phyloP scores from a whole-genome alignment of 495 filamentous ascomycete species.

The Neurospora tetraspora region DNA sequence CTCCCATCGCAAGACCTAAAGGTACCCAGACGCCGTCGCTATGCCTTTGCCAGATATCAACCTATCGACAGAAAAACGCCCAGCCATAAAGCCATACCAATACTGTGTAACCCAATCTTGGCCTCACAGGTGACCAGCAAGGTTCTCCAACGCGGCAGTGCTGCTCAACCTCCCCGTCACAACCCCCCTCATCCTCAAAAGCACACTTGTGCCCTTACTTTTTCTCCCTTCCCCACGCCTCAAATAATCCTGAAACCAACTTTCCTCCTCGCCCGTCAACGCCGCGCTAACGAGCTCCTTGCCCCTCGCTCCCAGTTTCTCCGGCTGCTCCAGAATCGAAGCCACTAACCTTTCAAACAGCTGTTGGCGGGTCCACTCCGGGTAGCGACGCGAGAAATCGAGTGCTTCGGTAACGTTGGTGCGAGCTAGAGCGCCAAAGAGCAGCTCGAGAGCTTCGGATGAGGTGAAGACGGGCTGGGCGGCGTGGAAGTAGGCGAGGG shows the following conservation, averaged over 20 bases:
- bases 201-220: slow-evolving; percentile 54
- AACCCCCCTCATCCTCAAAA: slow-evolving; percentile 57
- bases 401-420: slow-evolving; percentile 62
- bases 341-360: slow-evolving; percentile 61
- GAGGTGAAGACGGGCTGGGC: slow-evolving; percentile 55
- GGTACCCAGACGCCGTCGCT: not conserved
- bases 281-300: slow-evolving; percentile 64
- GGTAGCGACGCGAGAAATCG: slow-evolving; percentile 56
- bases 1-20: not conserved
- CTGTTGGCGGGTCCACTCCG: slow-evolving; percentile 46
- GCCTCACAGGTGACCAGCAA: not conserved
- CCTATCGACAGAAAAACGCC: not conserved
- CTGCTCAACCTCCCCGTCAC: slow-evolving; percentile 15
- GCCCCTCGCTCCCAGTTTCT: slow-evolving; percentile 35
- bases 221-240: slow-evolving; percentile 49
- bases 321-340: slow-evolving; percentile 44
- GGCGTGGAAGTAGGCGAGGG: slow-evolving; percentile 68
- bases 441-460: slow-evolving; percentile 45
- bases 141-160: not conserved
- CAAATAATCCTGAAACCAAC: slow-evolving; percentile 60
- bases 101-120: not conserved
- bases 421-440: slow-evolving; percentile 58
- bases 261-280: slow-evolving; percentile 55
- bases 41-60: not conserved
- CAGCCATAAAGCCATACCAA: not conserved